Conservation (phyloP, 306 rosid species). For the Pyrus betulifolia region DNA sequence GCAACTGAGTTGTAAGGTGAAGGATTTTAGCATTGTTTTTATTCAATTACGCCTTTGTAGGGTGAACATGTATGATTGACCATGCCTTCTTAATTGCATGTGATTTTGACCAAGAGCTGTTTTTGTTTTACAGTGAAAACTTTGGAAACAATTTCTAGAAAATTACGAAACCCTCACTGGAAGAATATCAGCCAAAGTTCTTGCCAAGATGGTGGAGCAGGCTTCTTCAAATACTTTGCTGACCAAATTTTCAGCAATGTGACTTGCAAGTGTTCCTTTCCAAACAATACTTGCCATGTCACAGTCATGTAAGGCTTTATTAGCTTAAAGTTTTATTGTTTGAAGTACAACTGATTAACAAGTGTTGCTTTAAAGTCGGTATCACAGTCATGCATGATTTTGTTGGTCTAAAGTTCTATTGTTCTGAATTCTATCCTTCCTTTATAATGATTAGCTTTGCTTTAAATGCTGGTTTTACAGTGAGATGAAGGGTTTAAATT, state of each 20-base stretch:
- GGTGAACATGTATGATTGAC: neutral
- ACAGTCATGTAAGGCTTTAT: constrained; percentile 33
- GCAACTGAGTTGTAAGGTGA: too few species aligned
- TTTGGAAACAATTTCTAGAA: constrained; percentile 43
- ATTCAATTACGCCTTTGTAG: neutral
- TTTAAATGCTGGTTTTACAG: constrained; percentile 4
- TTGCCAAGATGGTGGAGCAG: constrained; percentile 17
- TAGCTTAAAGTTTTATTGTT: neutral
- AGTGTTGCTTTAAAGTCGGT: too few species aligned
- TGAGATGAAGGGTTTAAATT: constrained; percentile 37
- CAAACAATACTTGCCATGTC: constrained; percentile 36
- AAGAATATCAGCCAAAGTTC: constrained; percentile 30
- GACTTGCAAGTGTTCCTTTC: constrained; percentile 42
- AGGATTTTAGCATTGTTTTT: too few species aligned
- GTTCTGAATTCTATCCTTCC: too few species aligned
- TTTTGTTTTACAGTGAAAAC: constrained; percentile 18
- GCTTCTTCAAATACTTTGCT: neutral
- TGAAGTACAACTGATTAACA: neutral
- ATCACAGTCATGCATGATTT: too few species aligned
- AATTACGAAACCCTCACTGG: constrained; percentile 32
- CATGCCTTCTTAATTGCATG: neutral
- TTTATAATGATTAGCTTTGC: neutral
- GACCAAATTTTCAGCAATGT: constrained; percentile 14
- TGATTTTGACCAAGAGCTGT: constrained; percentile 10
- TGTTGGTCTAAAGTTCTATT: too few species aligned